Percentiles rank a stretch among this genome's conserved stretches.
phyloP scores from a whole-genome alignment of 2,329 filamentous ascomycete genomes.

The Biscogniauxia sp. region DNA sequence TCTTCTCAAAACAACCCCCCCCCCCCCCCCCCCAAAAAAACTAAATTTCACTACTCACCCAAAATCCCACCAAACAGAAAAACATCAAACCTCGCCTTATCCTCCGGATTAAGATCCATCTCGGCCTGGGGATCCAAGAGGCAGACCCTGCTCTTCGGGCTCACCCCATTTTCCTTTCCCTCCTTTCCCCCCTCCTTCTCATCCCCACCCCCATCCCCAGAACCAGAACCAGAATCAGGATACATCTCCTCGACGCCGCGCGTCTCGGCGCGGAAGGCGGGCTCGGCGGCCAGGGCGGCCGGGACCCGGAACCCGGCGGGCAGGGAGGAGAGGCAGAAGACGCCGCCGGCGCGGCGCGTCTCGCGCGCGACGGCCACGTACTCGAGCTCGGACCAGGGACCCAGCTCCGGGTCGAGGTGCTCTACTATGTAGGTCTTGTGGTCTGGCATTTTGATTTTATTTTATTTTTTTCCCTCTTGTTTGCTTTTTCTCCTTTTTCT shows the following conservation, averaged over 20 bases:
- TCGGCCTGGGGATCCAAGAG: slow-evolving; percentile 83
- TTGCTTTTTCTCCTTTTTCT: background rate
- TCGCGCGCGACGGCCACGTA: slow-evolving; percentile 86
- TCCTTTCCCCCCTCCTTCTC: slow-evolving; percentile 27
- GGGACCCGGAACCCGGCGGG: slow-evolving; percentile 67
- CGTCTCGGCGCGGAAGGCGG: slow-evolving; percentile 69
- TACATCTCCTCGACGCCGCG: slow-evolving; percentile 83
- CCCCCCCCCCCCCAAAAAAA: slow-evolving; percentile 1
- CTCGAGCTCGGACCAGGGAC: slow-evolving; percentile 90
- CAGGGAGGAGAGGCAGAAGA: slow-evolving; percentile 81
- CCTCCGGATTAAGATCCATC: slow-evolving; percentile 78
- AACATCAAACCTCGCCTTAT: slow-evolving; percentile 79
- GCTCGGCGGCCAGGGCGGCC: slow-evolving; percentile 49
- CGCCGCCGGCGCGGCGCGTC: slow-evolving; percentile 62
- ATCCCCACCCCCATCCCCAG: background rate
- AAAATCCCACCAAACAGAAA: slow-evolving; percentile 97
- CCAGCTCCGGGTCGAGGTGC: slow-evolving; percentile 92
- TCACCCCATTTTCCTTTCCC: slow-evolving; percentile 48
- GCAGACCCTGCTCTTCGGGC: slow-evolving; percentile 74
- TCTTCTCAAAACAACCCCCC: too few relatives aligned
- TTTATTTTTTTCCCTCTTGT: background rate
- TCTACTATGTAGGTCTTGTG: slow-evolving; percentile 87
- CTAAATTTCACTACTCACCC: slow-evolving; percentile 51
- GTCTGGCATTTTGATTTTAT: slow-evolving; percentile 20
- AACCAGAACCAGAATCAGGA: slow-evolving; percentile 37